phyloP scores from a whole-genome alignment of 169 alveolate genomes.

The Theileria sp. region DNA sequence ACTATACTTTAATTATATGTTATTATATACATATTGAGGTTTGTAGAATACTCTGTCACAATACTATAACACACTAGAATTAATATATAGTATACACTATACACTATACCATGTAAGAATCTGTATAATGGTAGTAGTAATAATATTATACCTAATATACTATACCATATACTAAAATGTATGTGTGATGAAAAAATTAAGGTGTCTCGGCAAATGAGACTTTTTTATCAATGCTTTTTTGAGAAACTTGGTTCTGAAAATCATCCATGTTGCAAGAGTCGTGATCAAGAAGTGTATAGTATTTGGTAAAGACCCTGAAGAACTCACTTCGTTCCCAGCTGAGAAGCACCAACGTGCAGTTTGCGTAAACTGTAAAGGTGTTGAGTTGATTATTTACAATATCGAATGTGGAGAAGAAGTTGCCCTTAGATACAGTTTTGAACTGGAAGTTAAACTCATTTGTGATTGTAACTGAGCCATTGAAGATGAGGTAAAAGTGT shows the following conservation, averaged over 20 bases:
- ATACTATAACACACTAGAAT: not conserved
- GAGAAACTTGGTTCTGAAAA: not conserved
- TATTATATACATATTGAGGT: not conserved
- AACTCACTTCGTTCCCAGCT: constrained; percentile 22
- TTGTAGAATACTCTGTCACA: no score
- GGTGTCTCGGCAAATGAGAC: constrained; percentile 18
- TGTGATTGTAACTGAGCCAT: constrained; percentile 33
- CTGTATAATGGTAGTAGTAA: no score
- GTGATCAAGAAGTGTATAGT: not conserved
- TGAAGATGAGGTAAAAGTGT: constrained; percentile 43
- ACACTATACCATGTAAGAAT: no score
- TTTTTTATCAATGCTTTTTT: constrained; percentile 3
- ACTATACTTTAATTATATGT: not conserved
- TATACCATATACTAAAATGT: no score
- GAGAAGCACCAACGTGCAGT: constrained; percentile 4
- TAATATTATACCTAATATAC: not conserved
- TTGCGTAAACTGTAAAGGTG: constrained; percentile 21
- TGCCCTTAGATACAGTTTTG: not conserved
- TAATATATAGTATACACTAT: not conserved
- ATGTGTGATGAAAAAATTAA: not conserved
- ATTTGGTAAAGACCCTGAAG: constrained; percentile 1
- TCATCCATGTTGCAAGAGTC: constrained; percentile 23
- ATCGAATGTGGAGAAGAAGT: constrained; percentile 7
- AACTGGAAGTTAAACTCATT: constrained; percentile 9
- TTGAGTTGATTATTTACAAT: not conserved